These are phyloP conservation scores for Scedosporium minutisporum DNA, from an alignment of 2,329 filamentous ascomycete genomes.

Conservation along the genomic window DNA sequence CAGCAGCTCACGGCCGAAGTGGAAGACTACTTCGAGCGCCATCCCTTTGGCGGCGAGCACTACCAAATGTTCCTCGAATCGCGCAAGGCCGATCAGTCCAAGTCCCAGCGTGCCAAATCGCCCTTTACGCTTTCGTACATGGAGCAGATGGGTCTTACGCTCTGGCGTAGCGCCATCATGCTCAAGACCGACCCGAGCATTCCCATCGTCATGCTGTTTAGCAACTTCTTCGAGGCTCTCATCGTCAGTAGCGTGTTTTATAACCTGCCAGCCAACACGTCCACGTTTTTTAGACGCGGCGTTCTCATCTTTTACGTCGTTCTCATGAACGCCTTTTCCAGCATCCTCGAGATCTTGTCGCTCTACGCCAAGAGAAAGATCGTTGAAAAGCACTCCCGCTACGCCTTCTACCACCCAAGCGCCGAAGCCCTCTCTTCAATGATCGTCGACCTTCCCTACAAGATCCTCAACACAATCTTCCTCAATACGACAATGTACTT, in stretches of 20 bases:
- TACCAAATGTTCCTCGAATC: conserved; percentile 17
- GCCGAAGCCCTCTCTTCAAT: conserved; percentile 18
- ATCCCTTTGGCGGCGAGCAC: conserved; percentile 15
- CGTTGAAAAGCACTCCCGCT: conserved; percentile 29
- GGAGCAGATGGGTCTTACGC: conserved; percentile 35
- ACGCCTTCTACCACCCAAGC: conserved; percentile 28
- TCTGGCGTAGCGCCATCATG: conserved; percentile 19
- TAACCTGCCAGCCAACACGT: conserved; percentile 29
- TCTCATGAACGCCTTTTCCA: conserved; percentile 39
- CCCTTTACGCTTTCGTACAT: conserved; percentile 36
- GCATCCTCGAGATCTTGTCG: conserved; percentile 26
- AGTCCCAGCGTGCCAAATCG: conserved; percentile 32
- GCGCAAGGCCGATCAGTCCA: conserved; percentile 17
- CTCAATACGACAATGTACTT: conserved; percentile 34
- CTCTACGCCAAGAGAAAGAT: conserved; percentile 26
- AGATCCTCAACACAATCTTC: conserved; percentile 17
- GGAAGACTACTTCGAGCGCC: conserved; percentile 15
- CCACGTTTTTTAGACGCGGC: conserved; percentile 34
- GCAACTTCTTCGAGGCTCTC: conserved; percentile 37
- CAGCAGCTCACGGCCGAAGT: conserved; percentile 19
- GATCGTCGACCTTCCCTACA: conserved; percentile 23
- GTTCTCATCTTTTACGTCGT: conserved; percentile 44
- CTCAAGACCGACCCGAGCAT: conserved; percentile 12
- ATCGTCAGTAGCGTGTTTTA: conserved; percentile 44
- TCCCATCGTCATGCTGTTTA: conserved; percentile 27